Evolutionary conservation across 768 basidiomycete species (phyloP), one percentile per base, ranked within the genome.

Genomic region (Suillus subluteus): DNA sequence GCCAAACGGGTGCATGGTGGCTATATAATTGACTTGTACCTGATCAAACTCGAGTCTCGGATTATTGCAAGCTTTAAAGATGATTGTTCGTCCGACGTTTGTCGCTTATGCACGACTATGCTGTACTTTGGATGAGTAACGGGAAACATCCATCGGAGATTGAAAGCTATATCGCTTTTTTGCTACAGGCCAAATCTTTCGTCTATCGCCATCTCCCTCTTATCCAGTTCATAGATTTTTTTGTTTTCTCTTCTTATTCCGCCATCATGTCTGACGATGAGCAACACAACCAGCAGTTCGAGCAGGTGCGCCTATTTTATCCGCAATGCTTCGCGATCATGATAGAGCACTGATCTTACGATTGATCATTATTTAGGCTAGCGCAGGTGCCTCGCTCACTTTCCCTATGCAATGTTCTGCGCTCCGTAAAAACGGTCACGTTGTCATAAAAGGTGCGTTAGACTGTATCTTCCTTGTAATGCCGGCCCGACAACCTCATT

Each of bases 371-470:
- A 18, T 69, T 35, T 70, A 93, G 91, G 88, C 87, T 73, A 83
- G 72, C 76, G 86, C 92, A 67, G 90, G 90, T 70, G 92, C 92
- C 75, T 94, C 92, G 68, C 72, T 80, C 78, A 94, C 93, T 76
- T 92, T 76, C 83, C 92, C 92, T 72, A 92, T 88, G 90, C 93
- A 95, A 86, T 99, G 98, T 84, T 99, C 97, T 79, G 96, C 95
- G 74, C 91, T 99, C 71, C 91, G 91, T 79, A 92, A 92, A 85
- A 90, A 89, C 79, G 92, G 93, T 18, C 92, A 92, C 84, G 97
- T 99, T 79, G 91, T 96, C 75, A 99, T 99, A 82, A 98, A 98
- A 86, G 85, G 94, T 87, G 59, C 21, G 71, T 58, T 23, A 18
- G 12, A 52, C 52, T 54, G 26, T 44, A 32, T 37, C 4, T 21